Base-by-base conservation (phyloP, 2,329 filamentous ascomycete species). In the Xylaria sp. region DNA sequence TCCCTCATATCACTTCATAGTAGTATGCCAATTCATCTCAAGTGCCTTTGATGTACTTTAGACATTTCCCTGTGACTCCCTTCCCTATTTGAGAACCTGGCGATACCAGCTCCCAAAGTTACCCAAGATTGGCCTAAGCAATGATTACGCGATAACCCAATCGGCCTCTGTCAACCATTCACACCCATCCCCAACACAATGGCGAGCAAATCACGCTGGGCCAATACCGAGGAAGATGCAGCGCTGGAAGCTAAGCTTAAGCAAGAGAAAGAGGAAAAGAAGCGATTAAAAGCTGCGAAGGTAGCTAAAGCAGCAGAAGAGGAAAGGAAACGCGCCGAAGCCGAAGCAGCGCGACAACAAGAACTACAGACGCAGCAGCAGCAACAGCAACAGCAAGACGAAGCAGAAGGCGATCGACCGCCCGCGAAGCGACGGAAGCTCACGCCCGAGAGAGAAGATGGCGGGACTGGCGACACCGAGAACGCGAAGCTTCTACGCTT, bases 201-300 rank as follows among this genome's bases (percentile, higher is more conserved):
- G 89, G 85, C 89, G 57, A 84, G 84, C 76, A 90, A 89, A 78
- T 98, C 95, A 60, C 90, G 95, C 81, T 99, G 96, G 96, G 93
- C 92, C 72, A 89, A 94, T 77, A 90, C 92, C 55, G 92, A 93
- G 75, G 93, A 94, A 74, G 94, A 98, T 79, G 89, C 89, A 25
- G 92, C 89, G 52, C 86, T 91, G 51, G 90, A 93, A 68, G 90
- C 90, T 23, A 89, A 90, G 77, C 86, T 90, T 64, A 95, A 92
- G 81, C 88, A 86, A 71, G 93, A 96, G 79, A 98, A 95, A 82
- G 94, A 97, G 81, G 92, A 94, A 76, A 97, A 96, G 86, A 94
- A 92, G 81, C 90, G 92, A 59, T 83, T 89, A 60, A 98, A 96
- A 80, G 91, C 90, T 33, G 92, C 94, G 78, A 97, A 94, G 80